Base-by-base conservation (phyloP, 257 asterid genomes). In the Scutellaria baicalensis region DNA sequence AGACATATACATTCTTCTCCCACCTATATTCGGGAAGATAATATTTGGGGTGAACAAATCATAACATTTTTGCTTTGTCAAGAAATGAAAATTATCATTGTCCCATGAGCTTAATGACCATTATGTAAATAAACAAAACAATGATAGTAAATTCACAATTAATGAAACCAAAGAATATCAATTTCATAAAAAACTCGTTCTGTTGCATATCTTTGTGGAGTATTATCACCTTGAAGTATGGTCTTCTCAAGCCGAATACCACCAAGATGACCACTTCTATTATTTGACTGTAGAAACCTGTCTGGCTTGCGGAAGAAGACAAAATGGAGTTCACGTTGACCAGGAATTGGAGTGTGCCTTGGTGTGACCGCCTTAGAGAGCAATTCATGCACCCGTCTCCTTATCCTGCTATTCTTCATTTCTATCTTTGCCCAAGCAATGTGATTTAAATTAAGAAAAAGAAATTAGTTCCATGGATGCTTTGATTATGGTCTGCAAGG, bases 291-390 rank as follows among this genome's bases (percentile, higher is more conserved):
- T 39, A 86, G 75, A 80, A 93, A 91, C 77, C 76, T 86, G 54
- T 86, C 91, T 27, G 99, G 97, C 78, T 79, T 89, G 71, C 42
- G 90, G 75, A 91, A 91, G 91, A 91, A 93, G 74, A 86, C 84
- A 77, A 93, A 93, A 72, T 91, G 96, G 71, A 93, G 93, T 66
- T 93, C 96, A 11, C 85, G 90, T 74, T 82, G 82, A 77, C 82
- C 71, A 6, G 80, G 65, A 76, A 69, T 33, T 49, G 77, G 68
- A 75, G 81, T 68, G 72, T 27, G 59, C 48, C 78, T 86, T 8
- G 82, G 74, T 13, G 75, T 64, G 54, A 79, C 95, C 60, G 95
- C 96, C 77, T 83, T 91, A 9, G 96, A 84, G 60, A 91, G 91
- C 85, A 91, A 78, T 75, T 93, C 99, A 55, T 91, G 78, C 66